phyloP scores from a whole-genome alignment of 768 basidiomycete genomes.

The Phaeotremella skinneri region DNA sequence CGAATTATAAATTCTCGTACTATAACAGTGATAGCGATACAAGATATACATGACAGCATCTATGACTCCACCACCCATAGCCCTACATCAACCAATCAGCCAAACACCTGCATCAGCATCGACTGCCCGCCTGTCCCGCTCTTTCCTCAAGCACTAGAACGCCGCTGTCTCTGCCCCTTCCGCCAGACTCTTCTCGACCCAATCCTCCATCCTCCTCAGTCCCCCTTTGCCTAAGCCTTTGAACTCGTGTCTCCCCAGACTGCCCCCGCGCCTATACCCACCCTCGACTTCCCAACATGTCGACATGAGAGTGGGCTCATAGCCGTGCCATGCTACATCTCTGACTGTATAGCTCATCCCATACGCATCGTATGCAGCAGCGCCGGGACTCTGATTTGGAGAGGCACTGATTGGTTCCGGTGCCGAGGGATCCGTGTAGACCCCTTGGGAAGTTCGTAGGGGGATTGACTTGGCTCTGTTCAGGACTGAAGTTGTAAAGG shows the following conservation, averaged over 20 bases:
- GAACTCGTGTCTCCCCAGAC: slow-evolving; percentile 92
- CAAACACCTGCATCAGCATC: too few relatives aligned
- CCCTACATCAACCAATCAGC: too few relatives aligned
- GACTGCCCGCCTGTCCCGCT: too few relatives aligned
- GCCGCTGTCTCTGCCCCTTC: slow-evolving; percentile 5
- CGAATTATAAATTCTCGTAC: too few relatives aligned
- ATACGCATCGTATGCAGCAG: slow-evolving; percentile 40
- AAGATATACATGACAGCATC: too few relatives aligned
- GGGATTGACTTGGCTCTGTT: slow-evolving; percentile 74
- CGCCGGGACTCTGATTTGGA: slow-evolving; percentile 7
- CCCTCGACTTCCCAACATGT: slow-evolving; percentile 75
- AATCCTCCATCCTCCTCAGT: slow-evolving; percentile 63
- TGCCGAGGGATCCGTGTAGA: slow-evolving; percentile 64
- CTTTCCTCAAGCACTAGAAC: background rate
- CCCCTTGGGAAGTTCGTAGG: slow-evolving; percentile 55
- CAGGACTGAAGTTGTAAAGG: slow-evolving; percentile 55
- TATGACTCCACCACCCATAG: too few relatives aligned
- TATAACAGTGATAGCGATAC: too few relatives aligned
- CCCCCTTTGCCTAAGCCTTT: slow-evolving; percentile 76
- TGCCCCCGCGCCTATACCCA: slow-evolving; percentile 59
- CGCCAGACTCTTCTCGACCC: slow-evolving; percentile 60
- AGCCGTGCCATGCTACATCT: slow-evolving; percentile 91
- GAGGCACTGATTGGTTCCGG: slow-evolving; percentile 54
- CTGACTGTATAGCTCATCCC: slow-evolving; percentile 64
- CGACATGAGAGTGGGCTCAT: slow-evolving; percentile 89